Evolutionary conservation across 179 eudicot species (phyloP), one percentile per base, ranked within the genome.

Genomic region (Gypsophila paniculata): DNA sequence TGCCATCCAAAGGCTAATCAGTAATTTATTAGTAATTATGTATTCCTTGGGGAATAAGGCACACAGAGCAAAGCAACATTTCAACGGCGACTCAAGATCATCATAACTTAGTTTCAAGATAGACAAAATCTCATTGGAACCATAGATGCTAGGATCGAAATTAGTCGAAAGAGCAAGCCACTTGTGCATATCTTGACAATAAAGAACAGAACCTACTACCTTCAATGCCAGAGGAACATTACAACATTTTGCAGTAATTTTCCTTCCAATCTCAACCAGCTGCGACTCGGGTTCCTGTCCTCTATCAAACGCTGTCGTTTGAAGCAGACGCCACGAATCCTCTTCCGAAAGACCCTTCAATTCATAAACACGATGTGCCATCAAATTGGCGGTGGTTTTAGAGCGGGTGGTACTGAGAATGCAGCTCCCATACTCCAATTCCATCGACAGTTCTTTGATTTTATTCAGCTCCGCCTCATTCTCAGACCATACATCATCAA

Each of bases 181-280:
- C 25, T 68, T 61, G 19, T 2, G 25, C 62, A 21, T 44, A 12
- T 51, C 60, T 39, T 62, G 23, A n/a, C 58, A 62, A 12, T 61
- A 57, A 1, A 70, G 63, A 57, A 36, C 34, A 6, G 52, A 36
- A 3, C 65, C 63, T 5, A 22, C 11, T 14, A 51, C 61, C 67
- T 32, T 80, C 23, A 80, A 65, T 11, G 74, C 78, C 46, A 80
- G 49, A 17, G 83, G 83, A 49, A 65, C 66, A 18, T 71, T 61
- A 26, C 67, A 68, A 66, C 75, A 73, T 68, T 51, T 74, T 0
- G 58, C 58, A 14, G 68, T 48, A 21, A 77, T 77, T 17, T 71
- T 53, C 52, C 34, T 63, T 26, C 76, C 81, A 0, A 77, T 19
- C 23, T 69, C 55, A 21, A 62, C 25, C 22, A 66, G 36, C 17